phyloP scores from a whole-genome alignment of 2,329 filamentous ascomycete genomes.

The Hymenoscyphus scutula region DNA sequence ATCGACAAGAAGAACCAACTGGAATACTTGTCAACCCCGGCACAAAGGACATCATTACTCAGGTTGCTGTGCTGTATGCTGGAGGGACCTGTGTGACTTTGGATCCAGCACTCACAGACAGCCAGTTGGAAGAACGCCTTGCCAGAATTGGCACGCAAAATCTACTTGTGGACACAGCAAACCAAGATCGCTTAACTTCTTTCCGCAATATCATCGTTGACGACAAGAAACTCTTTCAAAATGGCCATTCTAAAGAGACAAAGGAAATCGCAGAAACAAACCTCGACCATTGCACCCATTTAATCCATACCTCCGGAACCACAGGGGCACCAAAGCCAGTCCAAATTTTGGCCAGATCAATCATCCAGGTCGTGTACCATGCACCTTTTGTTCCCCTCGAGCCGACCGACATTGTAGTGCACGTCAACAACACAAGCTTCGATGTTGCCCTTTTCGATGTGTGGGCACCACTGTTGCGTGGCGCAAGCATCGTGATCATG shows the following conservation, averaged over 20 bases:
- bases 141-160: background rate
- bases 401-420: background rate
- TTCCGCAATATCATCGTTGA: background rate
- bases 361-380: background rate
- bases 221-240: background rate
- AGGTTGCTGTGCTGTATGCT: constrained; percentile 6
- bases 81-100: constrained; percentile 5
- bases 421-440: constrained; percentile 8
- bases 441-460: constrained; percentile 6
- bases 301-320: constrained; percentile 2
- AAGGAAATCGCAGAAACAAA: constrained; percentile 1
- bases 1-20: constrained; percentile 5
- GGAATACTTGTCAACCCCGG: constrained; percentile 2
- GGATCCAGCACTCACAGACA: background rate
- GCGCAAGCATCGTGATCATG: constrained; percentile 7
- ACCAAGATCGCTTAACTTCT: background rate
- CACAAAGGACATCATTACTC: constrained; percentile 4
- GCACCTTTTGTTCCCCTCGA: background rate
- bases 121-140: constrained; percentile 3
- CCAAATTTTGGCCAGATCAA: background rate
- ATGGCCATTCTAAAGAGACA: background rate
- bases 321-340: constrained; percentile 6
- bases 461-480: constrained; percentile 2
- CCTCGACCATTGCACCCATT: background rate
- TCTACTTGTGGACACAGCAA: background rate